Conservation (phyloP, 805 yeast genomes). For the Nakazawaea peltata region DNA sequence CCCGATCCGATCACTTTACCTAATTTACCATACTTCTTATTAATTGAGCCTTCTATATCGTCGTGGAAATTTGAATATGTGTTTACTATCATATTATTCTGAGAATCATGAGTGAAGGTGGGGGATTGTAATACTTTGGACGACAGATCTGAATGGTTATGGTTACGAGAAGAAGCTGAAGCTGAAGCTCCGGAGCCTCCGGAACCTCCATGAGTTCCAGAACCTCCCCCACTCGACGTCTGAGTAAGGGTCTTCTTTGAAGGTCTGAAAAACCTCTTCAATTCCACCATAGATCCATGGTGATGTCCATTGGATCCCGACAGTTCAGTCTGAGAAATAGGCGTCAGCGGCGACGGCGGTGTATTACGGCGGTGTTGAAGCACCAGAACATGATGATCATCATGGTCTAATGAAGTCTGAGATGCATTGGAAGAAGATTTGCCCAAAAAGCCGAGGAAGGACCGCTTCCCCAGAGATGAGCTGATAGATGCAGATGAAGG, state of each 20-base stretch:
- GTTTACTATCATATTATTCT: conserved; percentile 30
- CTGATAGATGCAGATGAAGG: conserved; percentile 1
- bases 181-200: neutral
- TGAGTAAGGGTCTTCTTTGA: conserved; percentile 19
- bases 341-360: too few species aligned
- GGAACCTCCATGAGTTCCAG: too few species aligned
- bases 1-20: conserved; percentile 78
- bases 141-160: too few species aligned
- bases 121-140: conserved; percentile 22
- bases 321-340: too few species aligned
- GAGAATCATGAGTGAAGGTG: conserved; percentile 29
- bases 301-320: too few species aligned
- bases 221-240: neutral
- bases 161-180: too few species aligned
- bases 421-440: conserved; percentile 6
- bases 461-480: conserved; percentile 5
- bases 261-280: conserved; percentile 67
- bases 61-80: conserved; percentile 30
- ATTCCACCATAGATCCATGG: conserved; percentile 55
- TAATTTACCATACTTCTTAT: conserved; percentile 60
- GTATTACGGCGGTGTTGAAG: too few species aligned
- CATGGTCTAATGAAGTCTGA: too few species aligned
- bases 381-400: too few species aligned
- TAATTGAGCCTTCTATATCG: conserved; percentile 44
- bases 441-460: conserved; percentile 8